Conservation (phyloP, 768 basidiomycete genomes). For the Agaricus sinodeliciosus region DNA sequence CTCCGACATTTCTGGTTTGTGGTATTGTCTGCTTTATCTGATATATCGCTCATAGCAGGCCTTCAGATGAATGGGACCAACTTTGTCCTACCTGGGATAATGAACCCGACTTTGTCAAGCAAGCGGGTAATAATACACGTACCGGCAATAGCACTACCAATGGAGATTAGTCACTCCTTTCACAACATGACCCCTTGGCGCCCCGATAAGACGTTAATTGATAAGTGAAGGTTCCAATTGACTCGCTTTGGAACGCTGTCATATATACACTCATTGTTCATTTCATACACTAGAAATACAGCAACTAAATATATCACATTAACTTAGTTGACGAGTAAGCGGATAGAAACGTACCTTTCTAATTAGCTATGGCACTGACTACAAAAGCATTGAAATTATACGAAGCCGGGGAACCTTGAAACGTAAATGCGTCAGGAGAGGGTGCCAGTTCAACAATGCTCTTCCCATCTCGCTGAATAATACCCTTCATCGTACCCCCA, state of each 20-base stretch:
- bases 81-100: slow-evolving; percentile 19
- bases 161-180: too few species aligned
- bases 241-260: too few species aligned
- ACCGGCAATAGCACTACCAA: too few species aligned
- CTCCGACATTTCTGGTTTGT: neutral
- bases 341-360: neutral
- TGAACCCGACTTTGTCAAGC: too few species aligned
- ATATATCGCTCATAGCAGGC: neutral
- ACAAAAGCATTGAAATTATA: slow-evolving; percentile 77
- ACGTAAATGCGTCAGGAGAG: slow-evolving; percentile 34
- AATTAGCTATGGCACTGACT: slow-evolving; percentile 26
- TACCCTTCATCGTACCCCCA: slow-evolving; percentile 44
- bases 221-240: too few species aligned
- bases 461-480: slow-evolving; percentile 41
- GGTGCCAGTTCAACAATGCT: slow-evolving; percentile 43
- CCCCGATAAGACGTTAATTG: too few species aligned
- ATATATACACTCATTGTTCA: too few species aligned
- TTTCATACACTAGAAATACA: too few species aligned
- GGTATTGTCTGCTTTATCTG: neutral
- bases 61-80: slow-evolving; percentile 18
- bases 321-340: too few species aligned
- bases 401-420: slow-evolving; percentile 41
- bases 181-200: too few species aligned
- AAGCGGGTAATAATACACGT: too few species aligned
- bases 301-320: too few species aligned